These are phyloP conservation scores for Asterella californica DNA, from an alignment of 225 moss, liverwort and hornwort species.

Conservation along the genomic window DNA sequence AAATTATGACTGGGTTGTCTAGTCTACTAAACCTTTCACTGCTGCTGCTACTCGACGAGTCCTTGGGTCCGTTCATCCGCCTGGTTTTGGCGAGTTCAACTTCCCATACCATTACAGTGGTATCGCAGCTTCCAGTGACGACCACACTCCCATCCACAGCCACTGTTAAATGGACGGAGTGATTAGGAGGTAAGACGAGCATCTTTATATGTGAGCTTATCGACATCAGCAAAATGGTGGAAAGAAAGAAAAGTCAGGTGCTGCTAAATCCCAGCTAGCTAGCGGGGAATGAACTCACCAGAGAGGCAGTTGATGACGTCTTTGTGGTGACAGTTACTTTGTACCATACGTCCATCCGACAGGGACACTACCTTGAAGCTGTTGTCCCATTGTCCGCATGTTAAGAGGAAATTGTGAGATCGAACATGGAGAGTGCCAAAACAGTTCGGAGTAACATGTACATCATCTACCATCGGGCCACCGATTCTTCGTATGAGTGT, in stretches of 20 bases:
- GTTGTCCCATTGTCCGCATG: conserved; percentile 83
- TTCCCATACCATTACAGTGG: conserved; percentile 86
- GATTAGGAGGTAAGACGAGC: background rate
- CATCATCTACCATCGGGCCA: conserved; percentile 58
- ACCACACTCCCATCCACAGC: conserved; percentile 76
- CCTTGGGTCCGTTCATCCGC: conserved; percentile 36
- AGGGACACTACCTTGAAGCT: conserved; percentile 79
- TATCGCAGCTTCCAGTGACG: conserved; percentile 78
- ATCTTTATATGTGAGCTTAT: background rate
- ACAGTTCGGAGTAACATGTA: conserved; percentile 52
- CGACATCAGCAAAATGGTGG: background rate
- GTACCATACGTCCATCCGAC: conserved; percentile 65
- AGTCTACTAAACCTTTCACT: conserved; percentile 55
- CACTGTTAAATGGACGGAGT: conserved; percentile 43
- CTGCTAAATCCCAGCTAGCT: background rate
- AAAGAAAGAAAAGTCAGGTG: background rate
- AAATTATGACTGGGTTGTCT: conserved; percentile 57
- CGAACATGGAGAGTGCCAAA: conserved; percentile 72
- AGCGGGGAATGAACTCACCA: conserved; percentile 44
- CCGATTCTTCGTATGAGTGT: conserved; percentile 54
- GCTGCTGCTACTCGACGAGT: conserved; percentile 13
- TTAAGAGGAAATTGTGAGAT: conserved; percentile 59
- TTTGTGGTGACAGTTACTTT: conserved; percentile 77
- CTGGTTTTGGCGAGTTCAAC: conserved; percentile 53
- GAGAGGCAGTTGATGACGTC: conserved; percentile 73